Evolutionary conservation across 805 yeast species (phyloP).

Genomic region (Maudiozyma pseudohumilis): DNA sequence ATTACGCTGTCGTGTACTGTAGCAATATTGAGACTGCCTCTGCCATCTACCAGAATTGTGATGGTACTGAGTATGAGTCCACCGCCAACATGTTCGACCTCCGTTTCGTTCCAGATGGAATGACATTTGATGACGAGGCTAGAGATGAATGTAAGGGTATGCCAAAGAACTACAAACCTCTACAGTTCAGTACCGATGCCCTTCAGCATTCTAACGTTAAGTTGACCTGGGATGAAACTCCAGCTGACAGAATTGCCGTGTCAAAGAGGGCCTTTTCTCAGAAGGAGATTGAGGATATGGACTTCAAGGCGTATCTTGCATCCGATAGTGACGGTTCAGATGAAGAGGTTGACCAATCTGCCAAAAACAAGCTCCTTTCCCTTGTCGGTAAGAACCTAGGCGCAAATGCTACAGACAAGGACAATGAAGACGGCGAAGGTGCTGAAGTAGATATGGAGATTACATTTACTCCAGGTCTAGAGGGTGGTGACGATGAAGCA

Average conservation of each 20-base stretch:
- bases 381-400: constrained; percentile 38
- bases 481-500: constrained; percentile 26
- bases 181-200: constrained; percentile 82
- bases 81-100: constrained; percentile 91
- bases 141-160: constrained; percentile 62
- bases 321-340: constrained; percentile 55
- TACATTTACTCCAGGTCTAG: constrained; percentile 84
- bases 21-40: constrained; percentile 64
- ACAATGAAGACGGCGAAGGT: constrained; percentile 40
- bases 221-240: constrained; percentile 98
- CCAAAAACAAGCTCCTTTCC: constrained; percentile 52
- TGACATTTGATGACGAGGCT: constrained; percentile 74
- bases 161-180: constrained; percentile 73
- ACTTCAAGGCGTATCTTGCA: constrained; percentile 85
- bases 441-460: constrained; percentile 92
- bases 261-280: constrained; percentile 77
- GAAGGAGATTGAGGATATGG: constrained; percentile 83
- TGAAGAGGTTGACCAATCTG: constrained; percentile 30
- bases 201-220: constrained; percentile 93
- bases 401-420: constrained; percentile 28
- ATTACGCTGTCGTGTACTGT: constrained; percentile 83
- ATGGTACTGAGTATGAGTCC: constrained; percentile 91
- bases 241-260: constrained; percentile 70
- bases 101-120: constrained; percentile 86
- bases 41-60: constrained; percentile 74